Percentiles rank a stretch among this genome's conserved stretches.
Evolutionary conservation across 2,329 filamentous ascomycete genomes (phyloP).

Genomic region (Aureobasidium sp.): DNA sequence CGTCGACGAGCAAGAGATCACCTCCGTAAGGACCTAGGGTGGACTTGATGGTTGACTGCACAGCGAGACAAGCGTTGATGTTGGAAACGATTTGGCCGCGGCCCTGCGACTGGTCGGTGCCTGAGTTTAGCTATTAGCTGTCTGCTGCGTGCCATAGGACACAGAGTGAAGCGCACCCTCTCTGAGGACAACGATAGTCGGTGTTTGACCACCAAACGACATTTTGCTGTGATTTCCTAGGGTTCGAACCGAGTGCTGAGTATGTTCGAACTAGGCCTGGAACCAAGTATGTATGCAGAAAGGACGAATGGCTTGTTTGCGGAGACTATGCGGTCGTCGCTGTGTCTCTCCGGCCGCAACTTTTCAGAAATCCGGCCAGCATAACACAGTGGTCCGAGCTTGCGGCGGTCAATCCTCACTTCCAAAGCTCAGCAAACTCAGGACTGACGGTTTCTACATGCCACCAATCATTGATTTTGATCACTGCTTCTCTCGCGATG

Average conservation of each 20-base stretch:
- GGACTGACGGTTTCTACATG: not conserved
- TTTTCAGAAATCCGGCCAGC: slow-evolving; percentile 2
- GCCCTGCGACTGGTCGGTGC: slow-evolving; percentile 94
- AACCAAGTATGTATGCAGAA: not conserved
- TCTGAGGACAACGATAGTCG: slow-evolving; percentile 96
- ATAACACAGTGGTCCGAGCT: slow-evolving; percentile 5
- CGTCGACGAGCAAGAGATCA: slow-evolving; percentile 90
- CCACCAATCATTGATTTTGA: not conserved
- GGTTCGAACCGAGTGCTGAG: not conserved
- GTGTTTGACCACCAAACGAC: slow-evolving; percentile 96
- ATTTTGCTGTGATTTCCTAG: slow-evolving; percentile 40
- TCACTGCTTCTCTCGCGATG: too few species aligned
- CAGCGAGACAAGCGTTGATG: slow-evolving; percentile 95
- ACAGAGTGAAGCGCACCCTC: slow-evolving; percentile 60
- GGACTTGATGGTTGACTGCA: slow-evolving; percentile 91
- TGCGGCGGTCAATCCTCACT: not conserved
- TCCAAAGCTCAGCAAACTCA: not conserved
- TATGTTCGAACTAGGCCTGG: not conserved
- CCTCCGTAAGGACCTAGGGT: slow-evolving; percentile 95
- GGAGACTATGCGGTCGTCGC: not conserved
- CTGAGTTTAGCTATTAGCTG: slow-evolving; percentile 40
- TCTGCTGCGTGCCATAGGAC: slow-evolving; percentile 6
- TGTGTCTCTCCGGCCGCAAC: not conserved
- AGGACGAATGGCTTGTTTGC: not conserved
- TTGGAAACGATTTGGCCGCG: slow-evolving; percentile 96